Base-by-base conservation (phyloP, 805 yeast genomes). In the Ogataea glucozyma region DNA sequence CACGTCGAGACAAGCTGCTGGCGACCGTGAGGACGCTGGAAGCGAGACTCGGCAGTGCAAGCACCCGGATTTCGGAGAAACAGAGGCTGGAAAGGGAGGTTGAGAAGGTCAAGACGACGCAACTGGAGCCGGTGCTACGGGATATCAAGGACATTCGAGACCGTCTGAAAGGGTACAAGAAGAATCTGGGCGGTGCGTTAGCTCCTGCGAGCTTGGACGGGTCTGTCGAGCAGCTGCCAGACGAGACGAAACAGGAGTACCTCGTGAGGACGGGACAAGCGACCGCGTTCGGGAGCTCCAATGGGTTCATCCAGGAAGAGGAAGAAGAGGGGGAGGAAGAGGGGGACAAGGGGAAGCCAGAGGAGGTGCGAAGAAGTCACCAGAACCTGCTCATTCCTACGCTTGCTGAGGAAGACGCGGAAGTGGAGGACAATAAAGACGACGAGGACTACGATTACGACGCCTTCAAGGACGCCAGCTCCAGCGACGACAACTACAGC, bases 251-350 rank as follows among this genome's bases (percentile, higher is more conserved):
- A 56, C 78, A 78, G 43, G 97, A 90, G 38, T 90, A 65, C 57
- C 70, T 93, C 47, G 78, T 93, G 0, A 73, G 99, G 50, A 90
- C 91, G 0, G 99, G 99, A 21, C 82, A 88, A 60, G 79, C 89
- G 43, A 93, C 99, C 0, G 98, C 98, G 0, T 93, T 93, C 69
- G 95, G 97, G 9, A 77, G 78, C 22, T 66, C 78, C 16, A 71
- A 73, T 30, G 82, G 79, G 2, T 85, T 88, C 52, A 72, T 68
- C 13, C 72, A 71, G 29, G 73, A 67, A 2, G 67, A 60, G 12
- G 65, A 60, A 11, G 64, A 55, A 1, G 49, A 47, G 1, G 54
- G n/a, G n/a, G n/a, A n/a, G n/a, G n/a, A n/a, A n/a, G n/a, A n/a
- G n/a, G n/a, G n/a, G 34, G 6, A 49, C 31, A 19, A 66, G 70